phyloP scores from a whole-genome alignment of 768 basidiomycete species.

The Cyathus striatus region DNA sequence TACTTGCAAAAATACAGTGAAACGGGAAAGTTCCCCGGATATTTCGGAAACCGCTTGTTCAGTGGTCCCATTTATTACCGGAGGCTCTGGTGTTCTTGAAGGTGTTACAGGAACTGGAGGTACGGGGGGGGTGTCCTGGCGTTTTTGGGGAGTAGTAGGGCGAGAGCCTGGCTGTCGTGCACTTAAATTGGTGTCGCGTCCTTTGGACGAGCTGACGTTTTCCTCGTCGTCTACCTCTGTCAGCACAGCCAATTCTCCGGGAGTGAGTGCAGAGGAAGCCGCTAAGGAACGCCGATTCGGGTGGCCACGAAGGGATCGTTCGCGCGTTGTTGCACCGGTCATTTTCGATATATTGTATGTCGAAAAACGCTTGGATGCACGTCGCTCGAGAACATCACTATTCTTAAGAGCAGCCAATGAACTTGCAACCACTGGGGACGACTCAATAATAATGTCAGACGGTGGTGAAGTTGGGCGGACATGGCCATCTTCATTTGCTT shows the following conservation, averaged over 20 bases:
- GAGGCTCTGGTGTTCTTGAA: conserved; percentile 33
- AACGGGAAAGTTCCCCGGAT: conserved; percentile 26
- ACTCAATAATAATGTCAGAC: conserved; percentile 18
- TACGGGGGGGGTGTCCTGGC: conserved; percentile 30
- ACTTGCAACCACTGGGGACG: conserved; percentile 62
- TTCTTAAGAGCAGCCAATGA: conserved; percentile 87
- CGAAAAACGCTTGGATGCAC: conserved; percentile 95
- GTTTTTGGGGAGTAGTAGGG: conserved; percentile 33
- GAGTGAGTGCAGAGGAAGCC: conserved; percentile 55
- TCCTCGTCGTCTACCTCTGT: conserved; percentile 73
- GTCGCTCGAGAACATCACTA: conserved; percentile 78
- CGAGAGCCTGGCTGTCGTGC: conserved; percentile 24
- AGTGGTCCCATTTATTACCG: conserved; percentile 1
- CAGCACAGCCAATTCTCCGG: conserved; percentile 68
- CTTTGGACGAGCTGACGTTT: conserved; percentile 10
- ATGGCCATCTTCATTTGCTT: conserved; percentile 15
- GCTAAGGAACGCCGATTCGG: conserved; percentile 67
- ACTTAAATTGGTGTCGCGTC: conserved; percentile 18
- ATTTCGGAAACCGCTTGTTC: neutral
- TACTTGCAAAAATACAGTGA: conserved; percentile 84
- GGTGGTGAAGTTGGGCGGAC: conserved; percentile 34
- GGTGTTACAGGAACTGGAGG: conserved; percentile 46
- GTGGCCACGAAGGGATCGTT: conserved; percentile 43
- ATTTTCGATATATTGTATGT: conserved; percentile 94
- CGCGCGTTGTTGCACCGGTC: conserved; percentile 54